Conservation (phyloP, 148 eudicot genomes). For the Vaccinium corymbosum region DNA sequence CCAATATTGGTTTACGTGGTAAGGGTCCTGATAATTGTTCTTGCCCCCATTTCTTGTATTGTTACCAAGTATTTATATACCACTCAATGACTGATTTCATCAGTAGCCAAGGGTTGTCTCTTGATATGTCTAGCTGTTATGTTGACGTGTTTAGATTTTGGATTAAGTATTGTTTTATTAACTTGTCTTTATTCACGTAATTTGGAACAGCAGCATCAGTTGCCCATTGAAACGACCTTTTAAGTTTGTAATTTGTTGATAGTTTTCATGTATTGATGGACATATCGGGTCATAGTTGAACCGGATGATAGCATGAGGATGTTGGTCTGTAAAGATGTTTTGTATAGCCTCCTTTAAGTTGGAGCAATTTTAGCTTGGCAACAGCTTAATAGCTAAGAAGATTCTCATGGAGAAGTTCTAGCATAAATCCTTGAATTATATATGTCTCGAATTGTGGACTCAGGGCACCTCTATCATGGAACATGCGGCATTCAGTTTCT, state of each 20-base stretch:
- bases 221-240: neutral
- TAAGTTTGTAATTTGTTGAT: neutral
- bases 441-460: neutral
- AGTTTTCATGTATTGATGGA: neutral
- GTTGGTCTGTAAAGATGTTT: neutral
- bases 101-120: neutral
- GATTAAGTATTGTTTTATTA: neutral
- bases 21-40: neutral
- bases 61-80: neutral
- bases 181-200: neutral
- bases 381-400: neutral
- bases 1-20: neutral
- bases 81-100: neutral
- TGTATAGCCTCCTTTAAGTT: neutral
- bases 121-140: neutral
- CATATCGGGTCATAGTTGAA: neutral
- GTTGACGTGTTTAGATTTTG: neutral
- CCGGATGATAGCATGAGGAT: neutral
- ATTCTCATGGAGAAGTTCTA: neutral
- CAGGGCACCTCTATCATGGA: neutral
- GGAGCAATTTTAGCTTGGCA: slow-evolving; percentile 1
- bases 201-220: neutral
- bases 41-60: neutral
- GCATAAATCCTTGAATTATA: neutral
- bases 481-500: neutral